A percentile compares a stretch with the other conserved stretches of the same genome.
Conservation (phyloP, 192 early-diverging fungal genomes). For the Coemansia sp. region DNA sequence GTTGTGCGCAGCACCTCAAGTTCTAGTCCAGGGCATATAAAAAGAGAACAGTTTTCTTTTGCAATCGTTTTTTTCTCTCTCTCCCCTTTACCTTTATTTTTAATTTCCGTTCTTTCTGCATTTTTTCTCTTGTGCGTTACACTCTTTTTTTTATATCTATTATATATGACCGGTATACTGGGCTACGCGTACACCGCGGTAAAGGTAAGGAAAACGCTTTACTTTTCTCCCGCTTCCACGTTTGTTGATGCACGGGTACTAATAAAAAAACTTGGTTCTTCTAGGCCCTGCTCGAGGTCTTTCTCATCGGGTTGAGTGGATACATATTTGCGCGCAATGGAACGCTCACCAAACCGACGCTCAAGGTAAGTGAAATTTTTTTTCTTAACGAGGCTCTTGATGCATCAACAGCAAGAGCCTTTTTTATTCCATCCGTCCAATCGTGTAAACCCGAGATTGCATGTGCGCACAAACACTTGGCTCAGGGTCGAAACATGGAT, state of each 20-base stretch:
- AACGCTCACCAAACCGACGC: constrained; percentile 44
- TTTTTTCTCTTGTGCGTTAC: background rate
- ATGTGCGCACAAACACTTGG: too few species aligned
- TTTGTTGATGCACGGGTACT: background rate
- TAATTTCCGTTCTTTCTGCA: background rate
- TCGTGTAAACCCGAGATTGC: too few species aligned
- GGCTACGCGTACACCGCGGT: constrained; percentile 44
- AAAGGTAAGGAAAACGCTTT: constrained; percentile 17
- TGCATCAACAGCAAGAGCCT: background rate
- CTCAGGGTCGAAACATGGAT: too few species aligned
- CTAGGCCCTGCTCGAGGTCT: constrained; percentile 48
- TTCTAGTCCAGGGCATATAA: too few species aligned
- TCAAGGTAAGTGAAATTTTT: constrained; percentile 43
- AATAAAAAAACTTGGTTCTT: background rate
- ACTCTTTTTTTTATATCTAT: background rate
- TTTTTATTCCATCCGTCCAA: too few species aligned
- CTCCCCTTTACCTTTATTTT: background rate
- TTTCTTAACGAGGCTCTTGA: background rate
- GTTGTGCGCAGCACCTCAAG: too few species aligned
- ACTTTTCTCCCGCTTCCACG: background rate
- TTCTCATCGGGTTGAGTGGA: constrained; percentile 48
- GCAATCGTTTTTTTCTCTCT: background rate
- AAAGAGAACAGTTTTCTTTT: background rate
- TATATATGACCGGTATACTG: constrained; percentile 12
- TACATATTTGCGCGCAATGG: constrained; percentile 52